Base-by-base conservation (phyloP, 306 rosid genomes). In the Styphnolobium japonicum region DNA sequence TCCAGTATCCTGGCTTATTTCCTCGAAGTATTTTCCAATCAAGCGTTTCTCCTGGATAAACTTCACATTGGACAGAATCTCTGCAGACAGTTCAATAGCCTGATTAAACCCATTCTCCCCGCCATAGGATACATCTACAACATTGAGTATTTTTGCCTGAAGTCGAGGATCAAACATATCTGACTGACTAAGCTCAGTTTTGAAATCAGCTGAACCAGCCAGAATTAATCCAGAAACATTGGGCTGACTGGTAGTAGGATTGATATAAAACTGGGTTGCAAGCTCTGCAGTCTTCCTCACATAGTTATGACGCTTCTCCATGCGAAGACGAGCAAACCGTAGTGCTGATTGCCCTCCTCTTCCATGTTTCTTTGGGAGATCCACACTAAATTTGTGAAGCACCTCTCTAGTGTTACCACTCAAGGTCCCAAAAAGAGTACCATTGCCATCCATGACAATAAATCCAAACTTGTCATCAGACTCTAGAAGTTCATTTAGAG, bases 121-220 rank as follows among this genome's bases (percentile, higher is more conserved):
- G 71, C 97, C 97, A 60, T 93, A 93, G 55, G 97, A 93, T 9
- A 93, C 97, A 84, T 93, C 97, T 1, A 89, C 97, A 69, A 91
- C 97, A 71, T 93, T 93, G 27, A 93, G 85, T 67, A 93, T 91
- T 74, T 93, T 93, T 34, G 96, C 91, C 40, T 88, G 93, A 81
- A 93, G 91, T 15, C 97, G 94, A 63, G 96, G 96, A 86, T 93
- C 97, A 87, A 93, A 93, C 97, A 93, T 93, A 81, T 93, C 97
- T 4, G 97, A 93, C 88, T 93, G 97, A 84, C 97, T 93, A 14
- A 93, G 96, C 85, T 93, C 97, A 22, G 96, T 93, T 77, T 93
- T 93, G 85, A 93, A 93, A 85, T 93, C 97, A 55, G 97, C 97
- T 7, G 96, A 93, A 37, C 97, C 96, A 73, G 97, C 97, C 51